These are phyloP conservation scores for Malus hybrid DNA, from an alignment of 331 rosid species.

Conservation along the genomic window DNA sequence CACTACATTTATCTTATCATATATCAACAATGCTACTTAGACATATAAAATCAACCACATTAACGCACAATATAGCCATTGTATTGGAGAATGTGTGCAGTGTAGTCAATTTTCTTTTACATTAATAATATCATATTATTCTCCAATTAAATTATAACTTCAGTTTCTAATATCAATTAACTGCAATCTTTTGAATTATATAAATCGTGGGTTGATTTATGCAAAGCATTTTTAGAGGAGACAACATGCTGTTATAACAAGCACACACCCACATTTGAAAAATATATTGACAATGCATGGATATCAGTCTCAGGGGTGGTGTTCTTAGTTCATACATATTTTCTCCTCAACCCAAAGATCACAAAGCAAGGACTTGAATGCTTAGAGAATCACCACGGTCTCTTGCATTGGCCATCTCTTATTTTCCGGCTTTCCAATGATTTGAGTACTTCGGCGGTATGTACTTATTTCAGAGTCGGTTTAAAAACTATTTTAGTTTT, in stretches of 20 bases:
- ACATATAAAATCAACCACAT: no score
- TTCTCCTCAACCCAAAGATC: no score
- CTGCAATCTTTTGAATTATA: not conserved
- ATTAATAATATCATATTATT: no score
- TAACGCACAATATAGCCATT: no score
- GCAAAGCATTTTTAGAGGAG: conserved; percentile 31
- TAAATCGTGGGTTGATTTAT: conserved; percentile 42
- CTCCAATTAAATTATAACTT: no score
- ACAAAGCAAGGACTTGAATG: no score
- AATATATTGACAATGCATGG: conserved; percentile 44
- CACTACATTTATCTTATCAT: no score
- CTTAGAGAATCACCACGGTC: conserved; percentile 18
- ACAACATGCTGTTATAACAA: conserved; percentile 25
- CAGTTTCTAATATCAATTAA: not conserved
- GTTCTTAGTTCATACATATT: no score
- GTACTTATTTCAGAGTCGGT: not conserved
- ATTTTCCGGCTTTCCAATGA: conserved; percentile 49
- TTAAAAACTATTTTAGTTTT: no score
- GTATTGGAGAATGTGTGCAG: no score
- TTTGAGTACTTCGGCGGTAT: conserved; percentile 32
- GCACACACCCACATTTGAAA: conserved; percentile 27
- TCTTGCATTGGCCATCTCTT: not conserved
- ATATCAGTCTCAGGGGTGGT: conserved; percentile 9
- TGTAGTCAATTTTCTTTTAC: no score
- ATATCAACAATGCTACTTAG: no score